Evolutionary conservation across 78 protist species (phyloP).

Genomic region (Ministeria vibrans): DNA sequence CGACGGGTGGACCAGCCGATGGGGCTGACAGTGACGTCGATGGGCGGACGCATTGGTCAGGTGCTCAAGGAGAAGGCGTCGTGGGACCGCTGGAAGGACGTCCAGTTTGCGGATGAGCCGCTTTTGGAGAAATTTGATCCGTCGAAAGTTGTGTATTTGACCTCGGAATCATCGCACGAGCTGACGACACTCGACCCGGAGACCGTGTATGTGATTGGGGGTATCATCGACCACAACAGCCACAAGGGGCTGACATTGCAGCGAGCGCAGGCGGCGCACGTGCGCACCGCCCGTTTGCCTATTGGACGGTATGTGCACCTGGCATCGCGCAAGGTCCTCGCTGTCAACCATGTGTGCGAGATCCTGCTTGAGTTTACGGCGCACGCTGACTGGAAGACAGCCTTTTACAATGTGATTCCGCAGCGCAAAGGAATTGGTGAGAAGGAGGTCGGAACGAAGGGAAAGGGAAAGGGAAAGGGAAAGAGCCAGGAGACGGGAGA

Average conservation of each 20-base stretch:
- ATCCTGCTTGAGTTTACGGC: constrained; percentile 28
- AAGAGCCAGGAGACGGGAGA: too few relatives aligned
- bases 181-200: constrained; percentile 35
- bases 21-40: too few relatives aligned
- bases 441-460: too few relatives aligned
- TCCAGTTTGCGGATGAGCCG: too few relatives aligned
- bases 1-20: too few relatives aligned
- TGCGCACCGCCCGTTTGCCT: constrained; percentile 52
- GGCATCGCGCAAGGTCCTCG: constrained; percentile 40
- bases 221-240: constrained; percentile 67
- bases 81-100: too few relatives aligned
- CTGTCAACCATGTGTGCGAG: constrained; percentile 66
- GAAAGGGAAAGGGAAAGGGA: too few relatives aligned
- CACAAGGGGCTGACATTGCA: constrained; percentile 42
- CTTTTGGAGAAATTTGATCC: too few relatives aligned
- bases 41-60: too few relatives aligned
- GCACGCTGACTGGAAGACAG: constrained; percentile 38
- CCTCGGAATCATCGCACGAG: constrained; percentile 43
- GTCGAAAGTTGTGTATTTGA: constrained; percentile 21
- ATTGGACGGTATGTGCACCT: constrained; percentile 43
- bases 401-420: constrained; percentile 45
- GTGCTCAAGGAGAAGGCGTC: too few relatives aligned
- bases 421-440: constrained; percentile 27
- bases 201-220: constrained; percentile 60
- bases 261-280: constrained; percentile 40